phyloP scores from a whole-genome alignment of 257 asterid species.

The Handroanthus guayacan region DNA sequence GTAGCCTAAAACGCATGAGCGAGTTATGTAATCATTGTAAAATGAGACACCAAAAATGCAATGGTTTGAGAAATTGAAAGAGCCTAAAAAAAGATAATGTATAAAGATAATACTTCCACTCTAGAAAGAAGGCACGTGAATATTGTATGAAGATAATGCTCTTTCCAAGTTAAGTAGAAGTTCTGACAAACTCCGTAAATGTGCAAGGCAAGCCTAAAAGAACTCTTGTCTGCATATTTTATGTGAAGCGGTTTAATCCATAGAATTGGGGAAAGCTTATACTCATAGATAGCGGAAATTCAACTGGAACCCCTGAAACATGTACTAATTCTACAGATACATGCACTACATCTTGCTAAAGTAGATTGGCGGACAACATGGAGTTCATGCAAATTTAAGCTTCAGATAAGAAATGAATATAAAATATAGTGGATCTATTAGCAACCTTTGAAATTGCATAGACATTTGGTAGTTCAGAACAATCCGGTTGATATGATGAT shows the following conservation, averaged over 20 bases:
- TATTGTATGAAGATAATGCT: neutral
- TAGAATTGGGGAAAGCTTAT: slow-evolving; percentile 13
- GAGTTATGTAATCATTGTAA: neutral
- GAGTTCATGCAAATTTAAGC: neutral
- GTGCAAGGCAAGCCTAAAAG: slow-evolving; percentile 15
- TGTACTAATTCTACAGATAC: neutral
- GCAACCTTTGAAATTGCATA: slow-evolving; percentile 16
- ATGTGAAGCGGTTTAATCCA: neutral
- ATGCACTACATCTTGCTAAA: slow-evolving; percentile 8
- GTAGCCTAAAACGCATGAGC: slow-evolving; percentile 30
- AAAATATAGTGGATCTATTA: slow-evolving; percentile 12
- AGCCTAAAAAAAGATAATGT: slow-evolving; percentile 23
- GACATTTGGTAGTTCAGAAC: slow-evolving; percentile 14
- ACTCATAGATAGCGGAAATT: neutral
- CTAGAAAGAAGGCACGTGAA: slow-evolving; percentile 20
- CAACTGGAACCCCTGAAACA: neutral
- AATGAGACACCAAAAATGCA: slow-evolving; percentile 17
- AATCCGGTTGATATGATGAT: neutral
- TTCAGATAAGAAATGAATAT: neutral
- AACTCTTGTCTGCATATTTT: neutral
- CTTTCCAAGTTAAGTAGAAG: neutral
- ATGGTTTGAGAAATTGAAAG: neutral
- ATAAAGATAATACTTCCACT: neutral
- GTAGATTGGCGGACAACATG: slow-evolving; percentile 7
- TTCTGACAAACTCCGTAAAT: neutral